phyloP scores from a whole-genome alignment of 345 rosid species.

The Turritis glabra region DNA sequence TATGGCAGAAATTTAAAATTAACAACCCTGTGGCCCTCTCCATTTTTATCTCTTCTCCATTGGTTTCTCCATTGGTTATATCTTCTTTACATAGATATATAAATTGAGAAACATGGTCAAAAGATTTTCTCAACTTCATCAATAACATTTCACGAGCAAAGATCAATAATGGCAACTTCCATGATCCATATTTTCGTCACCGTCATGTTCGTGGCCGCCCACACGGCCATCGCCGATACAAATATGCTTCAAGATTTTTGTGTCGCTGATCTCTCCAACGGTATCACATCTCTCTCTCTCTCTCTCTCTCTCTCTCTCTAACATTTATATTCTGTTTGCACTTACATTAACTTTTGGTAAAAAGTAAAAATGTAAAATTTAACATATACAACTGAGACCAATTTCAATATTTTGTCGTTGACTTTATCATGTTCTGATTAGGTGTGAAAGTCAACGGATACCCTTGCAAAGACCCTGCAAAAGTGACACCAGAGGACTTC shows the following conservation, averaged over 20 bases:
- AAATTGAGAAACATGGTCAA: constrained; percentile 28
- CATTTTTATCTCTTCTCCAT: constrained; percentile 34
- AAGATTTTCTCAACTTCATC: constrained; percentile 14
- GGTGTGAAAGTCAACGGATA: constrained; percentile 40
- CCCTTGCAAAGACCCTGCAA: constrained; percentile 40
- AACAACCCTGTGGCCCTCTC: constrained; percentile 8
- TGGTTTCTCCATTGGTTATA: constrained; percentile 9
- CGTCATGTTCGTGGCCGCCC: constrained; percentile 38
- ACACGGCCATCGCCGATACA: constrained; percentile 53
- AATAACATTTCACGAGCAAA: constrained; percentile 15
- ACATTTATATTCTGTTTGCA: background rate
- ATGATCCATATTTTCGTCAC: constrained; percentile 22
- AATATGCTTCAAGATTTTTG: constrained; percentile 83
- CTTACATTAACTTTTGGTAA: background rate
- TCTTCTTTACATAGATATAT: constrained; percentile 19
- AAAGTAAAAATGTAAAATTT: background rate
- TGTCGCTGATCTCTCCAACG: constrained; percentile 69
- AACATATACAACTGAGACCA: background rate
- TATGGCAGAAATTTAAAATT: constrained; percentile 10
- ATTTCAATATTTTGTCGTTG: background rate
- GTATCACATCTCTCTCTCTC: constrained; percentile 33
- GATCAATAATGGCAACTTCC: constrained; percentile 31
- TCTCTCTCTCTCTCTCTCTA: background rate
- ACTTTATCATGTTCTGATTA: constrained; percentile 4
- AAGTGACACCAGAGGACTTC: constrained; percentile 38